Evolutionary conservation across 78 protist genomes (phyloP).

Genomic region (Dictyostelium capitatum): DNA sequence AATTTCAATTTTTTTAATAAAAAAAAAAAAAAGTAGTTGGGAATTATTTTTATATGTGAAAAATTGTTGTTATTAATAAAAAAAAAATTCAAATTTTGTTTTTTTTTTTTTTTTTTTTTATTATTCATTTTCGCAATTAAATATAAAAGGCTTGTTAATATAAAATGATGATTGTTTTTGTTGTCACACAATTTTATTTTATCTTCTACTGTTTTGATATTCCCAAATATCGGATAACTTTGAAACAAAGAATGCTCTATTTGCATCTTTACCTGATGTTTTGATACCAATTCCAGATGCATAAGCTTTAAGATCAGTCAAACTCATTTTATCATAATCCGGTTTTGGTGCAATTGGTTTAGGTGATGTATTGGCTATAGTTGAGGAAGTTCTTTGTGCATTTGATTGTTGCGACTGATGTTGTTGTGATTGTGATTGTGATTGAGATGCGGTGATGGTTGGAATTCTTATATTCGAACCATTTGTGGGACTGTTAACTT

Average conservation of each 20-base stretch:
- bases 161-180: too few relatives aligned
- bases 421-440: background rate
- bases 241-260: conserved; percentile 5
- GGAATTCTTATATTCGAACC: conserved; percentile 33
- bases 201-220: conserved; percentile 5
- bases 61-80: too few relatives aligned
- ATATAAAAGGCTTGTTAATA: too few relatives aligned
- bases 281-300: conserved; percentile 32
- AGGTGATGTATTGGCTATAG: background rate
- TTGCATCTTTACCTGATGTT: conserved; percentile 57
- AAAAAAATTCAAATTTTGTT: too few relatives aligned
- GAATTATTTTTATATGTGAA: too few relatives aligned
- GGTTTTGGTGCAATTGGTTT: conserved; percentile 1
- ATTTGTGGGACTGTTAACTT: background rate
- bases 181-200: too few relatives aligned
- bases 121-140: too few relatives aligned
- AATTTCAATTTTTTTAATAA: too few relatives aligned
- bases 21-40: too few relatives aligned
- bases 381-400: background rate
- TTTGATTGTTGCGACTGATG: background rate
- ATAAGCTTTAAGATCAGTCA: conserved; percentile 33
- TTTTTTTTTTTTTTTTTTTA: too few relatives aligned
- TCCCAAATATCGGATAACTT: conserved; percentile 52
- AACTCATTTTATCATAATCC: conserved; percentile 58
- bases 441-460: background rate